Evolutionary conservation across 352 stramenopile species (phyloP), one percentile per base, ranked within the genome.

Genomic region (Thalassiosira oceanica): DNA sequence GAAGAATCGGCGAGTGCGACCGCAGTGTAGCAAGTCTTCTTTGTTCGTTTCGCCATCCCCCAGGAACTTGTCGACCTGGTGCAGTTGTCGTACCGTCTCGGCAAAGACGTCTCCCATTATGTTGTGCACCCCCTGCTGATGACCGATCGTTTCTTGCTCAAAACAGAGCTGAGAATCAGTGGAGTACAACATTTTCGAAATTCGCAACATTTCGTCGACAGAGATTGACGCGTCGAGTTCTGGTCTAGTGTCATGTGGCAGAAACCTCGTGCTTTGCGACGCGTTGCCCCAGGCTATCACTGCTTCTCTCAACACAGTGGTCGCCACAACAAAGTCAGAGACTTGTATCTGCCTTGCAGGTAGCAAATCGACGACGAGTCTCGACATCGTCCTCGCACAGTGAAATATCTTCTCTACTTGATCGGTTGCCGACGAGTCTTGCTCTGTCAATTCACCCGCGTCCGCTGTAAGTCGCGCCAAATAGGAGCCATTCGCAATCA

Each of bases 61-160:
- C n/a, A n/a, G n/a, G n/a, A n/a, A n/a, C n/a, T n/a, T n/a, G 67
- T 80, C 71, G 18, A 80, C 20, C 55, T 65, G 46, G 39, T 58
- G 20, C 24, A 80, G 49, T 39, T 75, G 63, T 27, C 33, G 57
- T 33, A 72, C 43, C 27, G 64, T 41, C 45, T 68, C 46, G n/a
- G 57, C 35, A 48, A 62, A 75, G 11, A 41, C 55, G 37, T 80
- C 42, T 35, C 63, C 56, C 27, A 74, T 64, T 37, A 55, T 46
- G 24, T 65, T 20, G 52, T 73, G 43, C 16, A 48, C 44, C 26
- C 15, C 20, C 39, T 64, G 16, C 20, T 39, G 18, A 28, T 55
- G 15, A 18, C 50, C 20, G 1, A 44, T n/a, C 23, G 29, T 29
- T 50, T 65, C 28, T 11, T 51, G 16, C 37, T 53, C 29, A 15